Conservation (phyloP, 1,284 basidiomycete genomes). For the Cutaneotrichosporon cavernicola region DNA sequence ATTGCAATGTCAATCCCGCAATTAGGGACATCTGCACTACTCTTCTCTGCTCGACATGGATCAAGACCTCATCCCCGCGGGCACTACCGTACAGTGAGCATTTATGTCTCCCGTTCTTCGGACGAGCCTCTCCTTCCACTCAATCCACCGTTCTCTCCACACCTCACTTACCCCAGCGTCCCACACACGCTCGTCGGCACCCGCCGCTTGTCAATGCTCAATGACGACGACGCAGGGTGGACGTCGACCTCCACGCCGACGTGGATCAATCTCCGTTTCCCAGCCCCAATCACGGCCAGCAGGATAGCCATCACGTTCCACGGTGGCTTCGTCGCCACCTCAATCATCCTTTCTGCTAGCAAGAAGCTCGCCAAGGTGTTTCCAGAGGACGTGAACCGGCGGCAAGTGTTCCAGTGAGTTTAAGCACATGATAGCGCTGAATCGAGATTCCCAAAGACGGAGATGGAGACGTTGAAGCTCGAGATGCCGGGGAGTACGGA, state of each 20-base stretch:
- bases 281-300: conserved; percentile 35
- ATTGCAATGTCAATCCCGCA: neutral
- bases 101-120: neutral
- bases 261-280: conserved; percentile 42
- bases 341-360: conserved; percentile 27
- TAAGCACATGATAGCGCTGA: neutral
- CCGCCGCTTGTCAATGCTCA: conserved; percentile 20
- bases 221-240: conserved; percentile 37
- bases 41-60: neutral
- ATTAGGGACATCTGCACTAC: neutral
- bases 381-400: conserved; percentile 48
- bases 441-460: conserved; percentile 8
- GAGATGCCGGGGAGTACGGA: conserved; percentile 52
- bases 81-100: conserved; percentile 17
- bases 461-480: conserved; percentile 23
- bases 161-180: conserved; percentile 24
- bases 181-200: conserved; percentile 36
- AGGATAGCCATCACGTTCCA: conserved; percentile 51
- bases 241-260: conserved; percentile 42
- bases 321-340: conserved; percentile 51
- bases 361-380: conserved; percentile 43
- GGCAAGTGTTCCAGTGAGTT: conserved; percentile 51
- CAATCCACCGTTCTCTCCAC: neutral
- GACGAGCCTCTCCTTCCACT: neutral
- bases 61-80: conserved; percentile 15